Base-by-base conservation (phyloP, 2,329 filamentous ascomycete species). In the Beauveria sp. region DNA sequence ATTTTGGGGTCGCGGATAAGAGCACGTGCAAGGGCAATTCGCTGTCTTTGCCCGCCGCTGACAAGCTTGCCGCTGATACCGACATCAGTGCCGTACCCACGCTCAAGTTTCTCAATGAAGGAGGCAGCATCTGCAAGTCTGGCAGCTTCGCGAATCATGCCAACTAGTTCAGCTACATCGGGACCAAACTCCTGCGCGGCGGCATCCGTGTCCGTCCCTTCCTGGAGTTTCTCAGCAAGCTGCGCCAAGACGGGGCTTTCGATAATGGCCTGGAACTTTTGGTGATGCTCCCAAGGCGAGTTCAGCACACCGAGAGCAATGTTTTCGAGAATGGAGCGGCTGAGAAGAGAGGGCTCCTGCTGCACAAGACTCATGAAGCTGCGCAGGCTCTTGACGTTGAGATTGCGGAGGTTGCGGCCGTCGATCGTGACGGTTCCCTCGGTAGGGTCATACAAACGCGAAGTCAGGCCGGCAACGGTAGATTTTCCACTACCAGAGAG, bases 1-100 rank as follows among this genome's bases (percentile, higher is more conserved):
- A 87, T 80, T 55, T 75, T 75, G 2, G 84, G 84, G 51, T 86
- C 77, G 3, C 79, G 75, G 34, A 87, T 78, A 16, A 87, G 71
- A 20, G 81, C 81, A 28, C 84, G 75, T 1, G 85, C 84, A 6
- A 87, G 75, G 8, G 83, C 82, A 58, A 87, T 75, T 5, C 84
- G 76, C 67, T 87, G 85, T 57, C 82, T 79, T 67, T 87, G 84
- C 0, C 84, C 84, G 59, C 84, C 84, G 53, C 80, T 84, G 38
- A 86, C 74, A 6, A 84, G 75, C 42, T 77, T 79, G 28, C 83
- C 83, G 12, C 75, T 77, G 7, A 77, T 75, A 3, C 85, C 84
- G 2, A 85, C 80, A 3, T 77, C 69, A 0, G 81, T 82, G 42
- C 75, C 78, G 18, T 82, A 80, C 0, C 84, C 84, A 46, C 80